Evolutionary conservation across 495 filamentous ascomycete genomes (phyloP).

Genomic region (Annulohypoxylon stygium): DNA sequence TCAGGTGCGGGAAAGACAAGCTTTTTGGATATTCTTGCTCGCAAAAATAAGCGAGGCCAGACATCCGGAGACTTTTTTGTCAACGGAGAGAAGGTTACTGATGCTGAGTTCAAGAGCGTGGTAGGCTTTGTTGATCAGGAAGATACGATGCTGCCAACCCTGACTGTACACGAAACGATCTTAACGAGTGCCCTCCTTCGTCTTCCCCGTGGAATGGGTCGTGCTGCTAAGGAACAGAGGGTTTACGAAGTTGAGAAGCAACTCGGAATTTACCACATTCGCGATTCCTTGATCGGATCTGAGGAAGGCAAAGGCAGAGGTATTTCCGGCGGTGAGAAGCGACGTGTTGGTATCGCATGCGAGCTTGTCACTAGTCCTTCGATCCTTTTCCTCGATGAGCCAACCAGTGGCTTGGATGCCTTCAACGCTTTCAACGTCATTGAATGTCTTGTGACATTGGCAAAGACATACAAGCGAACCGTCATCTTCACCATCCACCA

Average conservation of each 20-base stretch:
- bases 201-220: conserved; percentile 90
- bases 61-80: conserved; percentile 89
- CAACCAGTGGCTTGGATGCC: conserved; percentile 94
- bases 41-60: conserved; percentile 94
- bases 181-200: conserved; percentile 91
- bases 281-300: conserved; percentile 95
- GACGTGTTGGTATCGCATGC: conserved; percentile 95
- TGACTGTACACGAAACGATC: conserved; percentile 98
- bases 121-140: conserved; percentile 98
- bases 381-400: conserved; percentile 97
- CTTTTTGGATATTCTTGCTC: conserved; percentile 94
- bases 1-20: conserved; percentile 98
- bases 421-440: conserved; percentile 98
- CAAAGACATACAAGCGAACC: conserved; percentile 94
- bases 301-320: conserved; percentile 95
- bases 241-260: conserved; percentile 95
- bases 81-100: conserved; percentile 89
- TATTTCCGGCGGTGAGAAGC: conserved; percentile 97
- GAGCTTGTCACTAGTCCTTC: conserved; percentile 97
- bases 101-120: conserved; percentile 88
- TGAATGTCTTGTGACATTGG: conserved; percentile 93
- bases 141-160: conserved; percentile 95
- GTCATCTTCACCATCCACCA: conserved; percentile 99
- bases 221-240: conserved; percentile 84
- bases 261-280: conserved; percentile 91